Conservation (phyloP, 768 basidiomycete species). For the Dacryopinax spathularia region DNA sequence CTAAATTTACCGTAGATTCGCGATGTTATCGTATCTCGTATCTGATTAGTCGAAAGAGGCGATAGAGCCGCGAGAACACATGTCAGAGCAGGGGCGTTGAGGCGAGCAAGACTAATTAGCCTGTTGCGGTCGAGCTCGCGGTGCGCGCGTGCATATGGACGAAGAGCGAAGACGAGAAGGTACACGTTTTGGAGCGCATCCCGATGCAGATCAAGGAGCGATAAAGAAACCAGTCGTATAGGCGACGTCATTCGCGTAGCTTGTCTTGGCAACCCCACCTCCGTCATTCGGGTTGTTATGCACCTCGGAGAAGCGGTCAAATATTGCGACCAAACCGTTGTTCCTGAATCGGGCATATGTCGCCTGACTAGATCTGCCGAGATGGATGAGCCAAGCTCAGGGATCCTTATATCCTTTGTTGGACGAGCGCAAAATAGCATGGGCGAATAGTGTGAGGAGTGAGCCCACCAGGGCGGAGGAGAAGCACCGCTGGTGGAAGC, state of each 20-base stretch:
- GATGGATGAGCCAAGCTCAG: background rate
- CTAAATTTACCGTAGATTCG: conserved; percentile 1
- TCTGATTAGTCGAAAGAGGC: background rate
- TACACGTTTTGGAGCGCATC: background rate
- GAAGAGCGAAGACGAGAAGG: background rate
- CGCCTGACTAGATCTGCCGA: background rate
- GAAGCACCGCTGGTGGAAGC: background rate
- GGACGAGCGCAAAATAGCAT: background rate
- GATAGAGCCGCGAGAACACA: background rate
- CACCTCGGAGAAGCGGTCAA: no score
- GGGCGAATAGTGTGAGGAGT: background rate
- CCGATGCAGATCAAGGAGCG: background rate
- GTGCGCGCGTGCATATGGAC: no score
- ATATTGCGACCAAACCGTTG: background rate
- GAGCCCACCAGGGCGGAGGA: background rate
- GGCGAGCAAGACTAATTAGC: background rate
- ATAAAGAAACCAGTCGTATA: background rate
- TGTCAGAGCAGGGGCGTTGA: background rate
- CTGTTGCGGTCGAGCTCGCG: background rate
- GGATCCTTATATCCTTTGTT: background rate
- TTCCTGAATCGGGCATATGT: background rate
- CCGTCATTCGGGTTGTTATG: no score
- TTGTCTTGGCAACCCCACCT: background rate
- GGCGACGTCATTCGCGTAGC: background rate
- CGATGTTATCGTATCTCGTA: conserved; percentile 3